A percentile compares a stretch with the other conserved stretches of the same genome.
phyloP scores from a whole-genome alignment of 164 flowering plant species.

The Tinospora cordifolia region DNA sequence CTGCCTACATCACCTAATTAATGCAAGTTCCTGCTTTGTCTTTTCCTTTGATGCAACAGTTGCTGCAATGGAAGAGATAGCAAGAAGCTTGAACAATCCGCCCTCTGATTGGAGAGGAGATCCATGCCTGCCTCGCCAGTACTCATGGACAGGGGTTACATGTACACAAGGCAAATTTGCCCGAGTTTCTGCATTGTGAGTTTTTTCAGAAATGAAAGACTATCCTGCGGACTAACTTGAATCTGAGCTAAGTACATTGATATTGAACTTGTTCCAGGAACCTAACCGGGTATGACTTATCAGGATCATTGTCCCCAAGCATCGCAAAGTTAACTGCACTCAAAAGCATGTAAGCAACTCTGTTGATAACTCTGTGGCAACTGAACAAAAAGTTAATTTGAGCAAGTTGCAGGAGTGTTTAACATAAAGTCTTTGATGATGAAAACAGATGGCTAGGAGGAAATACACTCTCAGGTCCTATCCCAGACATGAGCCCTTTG shows the following conservation, averaged over 20 bases:
- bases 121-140: slow-evolving; percentile 68
- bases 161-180: slow-evolving; percentile 36
- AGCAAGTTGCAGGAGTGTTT: background rate
- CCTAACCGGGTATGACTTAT: slow-evolving; percentile 40
- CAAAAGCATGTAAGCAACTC: slow-evolving; percentile 49
- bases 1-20: background rate
- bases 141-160: slow-evolving; percentile 79
- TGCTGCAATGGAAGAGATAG: slow-evolving; percentile 55
- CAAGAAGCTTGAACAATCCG: slow-evolving; percentile 45
- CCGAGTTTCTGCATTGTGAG: slow-evolving; percentile 61
- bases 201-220: slow-evolving; percentile 1
- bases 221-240: background rate
- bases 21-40: background rate
- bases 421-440: background rate
- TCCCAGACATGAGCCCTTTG: slow-evolving; percentile 52
- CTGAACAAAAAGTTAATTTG: background rate
- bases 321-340: slow-evolving; percentile 54
- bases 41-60: slow-evolving; percentile 25
- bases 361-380: background rate
- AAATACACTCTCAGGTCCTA: slow-evolving; percentile 50
- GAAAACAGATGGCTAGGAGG: slow-evolving; percentile 48
- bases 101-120: slow-evolving; percentile 88
- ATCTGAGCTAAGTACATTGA: background rate
- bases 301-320: slow-evolving; percentile 49
- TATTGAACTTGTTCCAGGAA: slow-evolving; percentile 32